Percentiles rank a stretch among this genome's conserved stretches.
These are phyloP conservation scores for Sporobolus alterniflorus DNA, from an alignment of 202 grass and related monocot species.

Conservation along the genomic window DNA sequence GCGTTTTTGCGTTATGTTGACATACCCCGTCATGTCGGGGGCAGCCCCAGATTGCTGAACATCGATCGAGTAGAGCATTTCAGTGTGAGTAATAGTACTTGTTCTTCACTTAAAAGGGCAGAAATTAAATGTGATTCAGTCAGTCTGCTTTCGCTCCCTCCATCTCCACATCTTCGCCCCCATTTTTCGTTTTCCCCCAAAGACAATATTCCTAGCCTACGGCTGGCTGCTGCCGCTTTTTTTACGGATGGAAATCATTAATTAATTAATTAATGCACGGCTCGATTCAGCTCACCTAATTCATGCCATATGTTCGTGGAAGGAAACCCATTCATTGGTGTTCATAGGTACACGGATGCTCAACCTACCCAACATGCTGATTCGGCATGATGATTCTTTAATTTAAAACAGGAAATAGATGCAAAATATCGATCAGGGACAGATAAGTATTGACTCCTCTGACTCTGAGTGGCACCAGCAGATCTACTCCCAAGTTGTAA, in stretches of 20 bases:
- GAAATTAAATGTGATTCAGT: too few species aligned
- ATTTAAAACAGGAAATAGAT: too few species aligned
- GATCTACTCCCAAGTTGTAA: too few species aligned
- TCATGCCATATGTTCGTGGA: constrained; percentile 17
- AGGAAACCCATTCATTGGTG: background rate
- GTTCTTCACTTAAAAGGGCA: background rate
- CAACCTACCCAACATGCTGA: background rate
- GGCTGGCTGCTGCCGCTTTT: background rate
- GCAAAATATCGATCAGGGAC: too few species aligned
- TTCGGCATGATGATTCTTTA: too few species aligned
- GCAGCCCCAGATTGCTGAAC: constrained; percentile 85
- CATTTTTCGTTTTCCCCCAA: background rate
- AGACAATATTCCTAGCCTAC: background rate
- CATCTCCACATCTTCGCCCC: too few species aligned
- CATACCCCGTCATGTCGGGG: constrained; percentile 80
- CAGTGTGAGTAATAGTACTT: background rate
- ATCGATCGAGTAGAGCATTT: background rate
- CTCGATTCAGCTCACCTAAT: background rate
- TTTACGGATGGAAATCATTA: background rate
- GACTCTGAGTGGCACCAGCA: too few species aligned
- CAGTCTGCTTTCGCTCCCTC: too few species aligned
- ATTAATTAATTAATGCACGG: background rate
- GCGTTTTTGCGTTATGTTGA: constrained; percentile 90
- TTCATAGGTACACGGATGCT: background rate
- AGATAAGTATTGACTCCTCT: too few species aligned